These are phyloP conservation scores for Zymoseptoria ardabiliae DNA, from an alignment of 2,329 filamentous ascomycete genomes.

Conservation along the genomic window DNA sequence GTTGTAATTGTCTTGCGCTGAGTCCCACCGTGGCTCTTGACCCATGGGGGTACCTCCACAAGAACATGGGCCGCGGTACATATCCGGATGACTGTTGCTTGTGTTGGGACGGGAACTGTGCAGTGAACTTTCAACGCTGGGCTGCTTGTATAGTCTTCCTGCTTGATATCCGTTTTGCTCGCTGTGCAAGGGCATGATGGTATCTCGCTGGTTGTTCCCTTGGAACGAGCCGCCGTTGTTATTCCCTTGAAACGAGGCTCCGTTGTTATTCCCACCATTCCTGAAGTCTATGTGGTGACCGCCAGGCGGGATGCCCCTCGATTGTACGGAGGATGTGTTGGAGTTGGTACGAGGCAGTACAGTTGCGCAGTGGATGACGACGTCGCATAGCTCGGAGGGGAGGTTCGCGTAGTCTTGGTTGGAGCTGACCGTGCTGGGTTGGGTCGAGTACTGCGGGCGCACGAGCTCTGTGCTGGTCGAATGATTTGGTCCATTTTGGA, in stretches of 20 bases:
- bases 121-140: background rate
- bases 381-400: background rate
- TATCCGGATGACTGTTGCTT: background rate
- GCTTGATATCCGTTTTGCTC: background rate
- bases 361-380: background rate
- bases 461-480: background rate
- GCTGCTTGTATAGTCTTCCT: background rate
- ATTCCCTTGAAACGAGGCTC: background rate
- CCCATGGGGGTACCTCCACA: background rate
- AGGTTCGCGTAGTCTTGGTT: background rate
- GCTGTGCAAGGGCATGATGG: background rate
- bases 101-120: background rate
- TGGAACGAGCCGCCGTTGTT: background rate
- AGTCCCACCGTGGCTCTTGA: background rate
- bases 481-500: background rate
- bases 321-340: background rate
- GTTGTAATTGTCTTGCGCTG: background rate
- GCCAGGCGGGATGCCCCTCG: background rate
- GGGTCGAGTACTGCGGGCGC: background rate
- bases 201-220: background rate
- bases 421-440: background rate
- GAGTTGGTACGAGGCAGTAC: background rate
- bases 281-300: background rate
- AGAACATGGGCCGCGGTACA: background rate
- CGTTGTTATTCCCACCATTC: background rate